Percentiles rank a stretch among this genome's conserved stretches.
These are phyloP conservation scores for Kwoniella newhampshirensis DNA, from an alignment of 768 basidiomycete species.

Conservation along the genomic window DNA sequence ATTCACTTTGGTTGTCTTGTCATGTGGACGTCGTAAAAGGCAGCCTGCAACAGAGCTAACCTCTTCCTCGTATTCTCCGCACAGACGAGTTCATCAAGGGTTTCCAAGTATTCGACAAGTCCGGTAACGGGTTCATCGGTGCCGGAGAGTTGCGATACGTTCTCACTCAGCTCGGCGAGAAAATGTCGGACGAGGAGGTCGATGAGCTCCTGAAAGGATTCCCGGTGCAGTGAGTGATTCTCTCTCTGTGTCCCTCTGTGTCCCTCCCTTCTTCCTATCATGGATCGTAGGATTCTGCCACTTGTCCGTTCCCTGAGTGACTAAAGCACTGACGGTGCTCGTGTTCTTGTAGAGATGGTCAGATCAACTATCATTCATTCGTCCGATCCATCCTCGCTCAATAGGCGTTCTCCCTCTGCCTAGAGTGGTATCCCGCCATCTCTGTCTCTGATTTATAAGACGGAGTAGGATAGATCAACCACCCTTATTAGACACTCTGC, in stretches of 20 bases:
- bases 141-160: slow-evolving; percentile 90
- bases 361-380: slow-evolving; percentile 95
- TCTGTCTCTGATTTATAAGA: no score
- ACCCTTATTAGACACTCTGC: no score
- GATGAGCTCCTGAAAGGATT: slow-evolving; percentile 96
- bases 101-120: slow-evolving; percentile 98
- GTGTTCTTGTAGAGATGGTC: slow-evolving; percentile 71
- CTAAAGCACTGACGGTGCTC: neutral
- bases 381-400: slow-evolving; percentile 91
- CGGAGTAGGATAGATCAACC: no score
- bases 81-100: slow-evolving; percentile 98
- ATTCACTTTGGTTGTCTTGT: no score
- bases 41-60: no score
- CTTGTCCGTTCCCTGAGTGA: neutral
- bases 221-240: slow-evolving; percentile 77
- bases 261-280: no score
- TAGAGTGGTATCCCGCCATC: neutral
- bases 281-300: neutral
- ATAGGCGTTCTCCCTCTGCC: slow-evolving; percentile 53
- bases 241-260: neutral
- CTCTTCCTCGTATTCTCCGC: no score
- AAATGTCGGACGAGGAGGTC: slow-evolving; percentile 96
- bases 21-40: no score
- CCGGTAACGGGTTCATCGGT: slow-evolving; percentile 86
- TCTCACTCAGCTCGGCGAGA: slow-evolving; percentile 94